A percentile compares a stretch with the other conserved stretches of the same genome.
These are phyloP conservation scores for Sedum album DNA, from an alignment of 164 flowering plant genomes.

Conservation along the genomic window DNA sequence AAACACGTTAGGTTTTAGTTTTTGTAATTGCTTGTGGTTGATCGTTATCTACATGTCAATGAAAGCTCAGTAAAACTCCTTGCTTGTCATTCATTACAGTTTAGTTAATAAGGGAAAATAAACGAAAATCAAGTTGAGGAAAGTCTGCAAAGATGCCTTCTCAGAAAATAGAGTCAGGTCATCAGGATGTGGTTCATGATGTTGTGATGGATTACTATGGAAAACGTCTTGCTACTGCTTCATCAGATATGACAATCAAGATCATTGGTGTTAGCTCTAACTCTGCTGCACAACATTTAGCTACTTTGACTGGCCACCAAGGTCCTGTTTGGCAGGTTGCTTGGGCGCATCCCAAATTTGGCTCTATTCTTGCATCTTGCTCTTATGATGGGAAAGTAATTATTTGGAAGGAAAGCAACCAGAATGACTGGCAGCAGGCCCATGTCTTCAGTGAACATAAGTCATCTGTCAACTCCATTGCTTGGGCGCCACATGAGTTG, in stretches of 20 bases:
- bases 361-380: slow-evolving; percentile 28
- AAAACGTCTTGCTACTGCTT: slow-evolving; percentile 29
- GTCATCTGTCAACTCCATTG: slow-evolving; percentile 28
- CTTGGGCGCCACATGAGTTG: slow-evolving; percentile 30
- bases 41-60: neutral
- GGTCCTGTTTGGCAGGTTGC: slow-evolving; percentile 31
- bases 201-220: slow-evolving; percentile 30
- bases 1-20: neutral
- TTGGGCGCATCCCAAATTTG: slow-evolving; percentile 34
- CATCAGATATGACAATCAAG: slow-evolving; percentile 27
- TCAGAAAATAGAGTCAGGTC: slow-evolving; percentile 29
- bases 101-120: neutral
- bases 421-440: slow-evolving; percentile 24
- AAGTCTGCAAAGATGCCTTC: slow-evolving; percentile 13
- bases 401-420: slow-evolving; percentile 30
- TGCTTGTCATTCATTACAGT: neutral
- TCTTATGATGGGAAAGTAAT: slow-evolving; percentile 29
- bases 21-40: no score
- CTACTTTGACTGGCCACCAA: slow-evolving; percentile 24
- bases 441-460: slow-evolving; percentile 25
- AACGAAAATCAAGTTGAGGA: neutral
- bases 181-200: slow-evolving; percentile 26
- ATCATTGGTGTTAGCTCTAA: slow-evolving; percentile 25
- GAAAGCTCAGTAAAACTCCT: neutral
- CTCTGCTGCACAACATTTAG: slow-evolving; percentile 24